phyloP scores from a whole-genome alignment of 495 filamentous ascomycete species.

The Xanthoparmelia taractica region DNA sequence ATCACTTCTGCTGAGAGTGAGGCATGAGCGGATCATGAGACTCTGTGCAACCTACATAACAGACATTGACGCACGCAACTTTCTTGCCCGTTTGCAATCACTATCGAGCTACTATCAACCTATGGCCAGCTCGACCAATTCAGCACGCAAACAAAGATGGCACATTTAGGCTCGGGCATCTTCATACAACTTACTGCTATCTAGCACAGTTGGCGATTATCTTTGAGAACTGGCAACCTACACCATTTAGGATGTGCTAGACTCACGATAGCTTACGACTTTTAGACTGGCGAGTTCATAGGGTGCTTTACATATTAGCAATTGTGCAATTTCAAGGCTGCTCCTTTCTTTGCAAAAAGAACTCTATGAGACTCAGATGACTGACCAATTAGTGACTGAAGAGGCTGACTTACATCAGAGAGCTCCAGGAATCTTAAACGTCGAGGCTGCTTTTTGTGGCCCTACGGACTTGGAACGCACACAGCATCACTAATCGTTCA shows the following conservation, averaged over 20 bases:
- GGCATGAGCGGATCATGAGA: not conserved
- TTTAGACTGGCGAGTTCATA: not conserved
- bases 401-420: not conserved
- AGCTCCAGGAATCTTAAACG: not conserved
- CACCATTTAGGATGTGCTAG: not conserved
- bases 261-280: not conserved
- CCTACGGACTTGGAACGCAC: not conserved
- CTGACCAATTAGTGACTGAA: not conserved
- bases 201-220: not conserved
- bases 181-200: not conserved
- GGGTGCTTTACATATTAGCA: not conserved
- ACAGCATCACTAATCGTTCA: not conserved
- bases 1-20: not conserved
- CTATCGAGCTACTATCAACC: not conserved
- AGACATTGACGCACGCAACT: not conserved
- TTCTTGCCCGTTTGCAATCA: not conserved
- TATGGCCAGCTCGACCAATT: not conserved
- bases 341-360: not conserved
- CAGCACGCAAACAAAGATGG: not conserved
- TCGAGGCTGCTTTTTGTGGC: not conserved
- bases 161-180: not conserved
- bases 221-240: not conserved
- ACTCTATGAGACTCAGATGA: not conserved
- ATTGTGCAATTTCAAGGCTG: not conserved
- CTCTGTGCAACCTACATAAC: not conserved